These are phyloP conservation scores for Scolecobasidium constrictum DNA, from an alignment of 2,329 filamentous ascomycete genomes.

Conservation along the genomic window DNA sequence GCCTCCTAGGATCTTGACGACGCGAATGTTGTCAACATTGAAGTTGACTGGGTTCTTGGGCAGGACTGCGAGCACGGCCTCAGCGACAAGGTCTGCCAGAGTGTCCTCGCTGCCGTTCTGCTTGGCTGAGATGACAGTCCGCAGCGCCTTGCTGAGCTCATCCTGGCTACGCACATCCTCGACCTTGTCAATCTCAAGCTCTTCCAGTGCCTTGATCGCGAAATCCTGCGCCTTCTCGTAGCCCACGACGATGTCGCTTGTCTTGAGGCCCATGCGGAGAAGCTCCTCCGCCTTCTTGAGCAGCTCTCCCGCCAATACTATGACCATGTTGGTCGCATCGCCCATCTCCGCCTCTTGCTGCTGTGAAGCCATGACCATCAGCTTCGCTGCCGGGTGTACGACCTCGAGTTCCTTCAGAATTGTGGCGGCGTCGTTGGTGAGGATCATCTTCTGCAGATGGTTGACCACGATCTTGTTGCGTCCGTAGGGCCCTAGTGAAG, in stretches of 20 bases:
- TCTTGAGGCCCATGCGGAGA: conserved; percentile 92
- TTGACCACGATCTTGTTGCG: conserved; percentile 99
- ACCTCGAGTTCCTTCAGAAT: conserved; percentile 97
- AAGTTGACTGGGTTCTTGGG: conserved; percentile 94
- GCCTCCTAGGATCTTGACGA: conserved; percentile 99
- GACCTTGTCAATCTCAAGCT: conserved; percentile 84
- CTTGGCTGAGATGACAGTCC: conserved; percentile 92
- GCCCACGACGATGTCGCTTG: conserved; percentile 90
- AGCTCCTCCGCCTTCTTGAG: conserved; percentile 96
- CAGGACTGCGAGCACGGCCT: conserved; percentile 73
- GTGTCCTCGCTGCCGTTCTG: conserved; percentile 89
- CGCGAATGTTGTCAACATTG: conserved; percentile 97
- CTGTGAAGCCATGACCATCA: conserved; percentile 96
- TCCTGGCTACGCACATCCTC: conserved; percentile 68
- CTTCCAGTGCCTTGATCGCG: conserved; percentile 74
- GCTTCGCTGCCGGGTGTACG: conserved; percentile 93
- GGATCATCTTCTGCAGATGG: conserved; percentile 98
- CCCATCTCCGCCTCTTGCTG: conserved; percentile 99
- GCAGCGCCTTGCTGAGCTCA: conserved; percentile 88
- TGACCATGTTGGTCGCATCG: conserved; percentile 95
- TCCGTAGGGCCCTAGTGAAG: conserved; percentile 90
- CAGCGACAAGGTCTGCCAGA: conserved; percentile 75
- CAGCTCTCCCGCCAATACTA: conserved; percentile 87
- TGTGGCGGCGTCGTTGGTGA: conserved; percentile 94
- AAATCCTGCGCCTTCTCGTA: conserved; percentile 92